These are phyloP conservation scores for Uronychia binucleata DNA, from an alignment of 73 alveolate genomes.

Conservation along the genomic window DNA sequence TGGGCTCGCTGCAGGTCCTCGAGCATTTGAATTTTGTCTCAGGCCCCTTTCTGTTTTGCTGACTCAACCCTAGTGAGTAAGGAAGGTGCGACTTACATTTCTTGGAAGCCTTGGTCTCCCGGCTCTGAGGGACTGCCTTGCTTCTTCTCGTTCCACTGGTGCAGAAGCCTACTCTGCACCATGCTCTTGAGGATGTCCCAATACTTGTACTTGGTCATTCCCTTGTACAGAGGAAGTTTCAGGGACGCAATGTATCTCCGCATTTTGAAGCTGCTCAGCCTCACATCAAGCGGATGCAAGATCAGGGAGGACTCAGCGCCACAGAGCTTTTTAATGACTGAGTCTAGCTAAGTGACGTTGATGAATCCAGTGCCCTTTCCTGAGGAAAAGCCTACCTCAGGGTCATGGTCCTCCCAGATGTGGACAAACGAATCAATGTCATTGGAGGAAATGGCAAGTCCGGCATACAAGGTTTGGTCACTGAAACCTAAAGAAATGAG, in stretches of 20 bases:
- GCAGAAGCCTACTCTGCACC: not conserved
- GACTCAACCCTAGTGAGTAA: not conserved
- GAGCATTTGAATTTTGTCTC: not conserved
- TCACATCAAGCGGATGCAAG: not conserved
- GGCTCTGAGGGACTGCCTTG: not conserved
- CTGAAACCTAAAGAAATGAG: not conserved
- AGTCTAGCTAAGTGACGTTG: not conserved
- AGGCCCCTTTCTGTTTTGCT: not conserved
- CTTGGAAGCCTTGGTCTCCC: not conserved
- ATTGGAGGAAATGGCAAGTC: conserved; percentile 4
- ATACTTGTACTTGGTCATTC: not conserved
- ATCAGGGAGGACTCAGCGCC: conserved; percentile 25
- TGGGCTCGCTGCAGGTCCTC: not conserved
- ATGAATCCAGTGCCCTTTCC: conserved; percentile 44
- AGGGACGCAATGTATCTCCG: not conserved
- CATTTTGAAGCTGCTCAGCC: not conserved
- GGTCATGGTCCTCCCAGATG: conserved; percentile 37
- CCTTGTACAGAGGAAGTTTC: not conserved
- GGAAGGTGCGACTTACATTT: too few species aligned
- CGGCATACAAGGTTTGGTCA: conserved; percentile 1
- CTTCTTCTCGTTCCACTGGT: not conserved
- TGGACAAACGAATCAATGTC: conserved; percentile 18
- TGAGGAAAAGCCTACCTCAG: too few species aligned
- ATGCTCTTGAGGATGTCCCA: not conserved
- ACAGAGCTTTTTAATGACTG: not conserved